These are phyloP conservation scores for Leccinum fallax DNA, from an alignment of 1,284 basidiomycete species.

Conservation along the genomic window DNA sequence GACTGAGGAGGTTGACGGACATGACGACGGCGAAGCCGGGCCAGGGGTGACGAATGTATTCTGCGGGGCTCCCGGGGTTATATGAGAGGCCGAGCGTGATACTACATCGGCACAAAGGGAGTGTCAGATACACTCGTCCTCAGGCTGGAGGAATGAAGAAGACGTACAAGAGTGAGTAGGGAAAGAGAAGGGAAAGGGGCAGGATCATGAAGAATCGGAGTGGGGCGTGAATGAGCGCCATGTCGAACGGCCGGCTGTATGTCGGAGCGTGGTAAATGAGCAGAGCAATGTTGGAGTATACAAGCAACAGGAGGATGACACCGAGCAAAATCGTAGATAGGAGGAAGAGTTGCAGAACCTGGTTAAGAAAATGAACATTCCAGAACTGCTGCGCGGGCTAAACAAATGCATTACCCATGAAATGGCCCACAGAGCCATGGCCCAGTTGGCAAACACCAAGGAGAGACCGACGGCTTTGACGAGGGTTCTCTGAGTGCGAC, in stretches of 20 bases:
- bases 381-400: background rate
- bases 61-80: slow-evolving; percentile 41
- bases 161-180: slow-evolving; percentile 51
- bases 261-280: slow-evolving; percentile 66
- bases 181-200: slow-evolving; percentile 48
- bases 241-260: slow-evolving; percentile 57
- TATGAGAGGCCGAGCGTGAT: slow-evolving; percentile 57
- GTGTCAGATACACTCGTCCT: slow-evolving; percentile 36
- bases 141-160: slow-evolving; percentile 12
- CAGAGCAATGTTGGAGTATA: slow-evolving; percentile 70
- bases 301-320: slow-evolving; percentile 55
- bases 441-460: slow-evolving; percentile 79
- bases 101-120: slow-evolving; percentile 40
- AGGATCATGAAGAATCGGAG: slow-evolving; percentile 71
- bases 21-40: slow-evolving; percentile 63
- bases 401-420: slow-evolving; percentile 59
- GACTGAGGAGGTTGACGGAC: slow-evolving; percentile 57
- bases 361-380: background rate
- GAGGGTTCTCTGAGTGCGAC: slow-evolving; percentile 51
- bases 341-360: slow-evolving; percentile 66
- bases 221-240: slow-evolving; percentile 73
- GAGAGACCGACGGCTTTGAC: slow-evolving; percentile 78
- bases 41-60: slow-evolving; percentile 58
- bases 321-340: slow-evolving; percentile 63
- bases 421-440: slow-evolving; percentile 84